Base-by-base conservation (phyloP, 164 flowering plant species). In the grape (Vitis vinifera) region DNA sequence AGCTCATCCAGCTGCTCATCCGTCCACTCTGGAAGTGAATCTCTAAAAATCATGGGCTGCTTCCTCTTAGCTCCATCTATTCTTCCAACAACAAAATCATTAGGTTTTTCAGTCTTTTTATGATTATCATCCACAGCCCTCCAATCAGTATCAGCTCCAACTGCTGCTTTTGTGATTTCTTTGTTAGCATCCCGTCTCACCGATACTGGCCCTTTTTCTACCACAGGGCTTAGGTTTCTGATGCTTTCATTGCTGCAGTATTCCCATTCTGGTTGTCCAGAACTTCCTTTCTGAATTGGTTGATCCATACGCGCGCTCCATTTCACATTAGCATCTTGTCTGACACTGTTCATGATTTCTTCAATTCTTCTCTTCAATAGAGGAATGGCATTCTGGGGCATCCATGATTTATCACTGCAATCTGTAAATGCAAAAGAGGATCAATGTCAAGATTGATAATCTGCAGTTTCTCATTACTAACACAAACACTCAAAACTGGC, bases 1-100 rank as follows among this genome's bases (percentile, higher is more conserved):
- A 92, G 89, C 79, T 84, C 86, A 48, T 77, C 82, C 50, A 92
- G 77, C 76, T 92, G 93, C 72, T 92, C 93, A 63, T 90, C 93
- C 14, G 97, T 92, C 92, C 93, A 92, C 51, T 80, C 64, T 9
- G 90, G 87, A 8, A 82, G 78, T 65, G 86, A 63, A 58, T 71
- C 66, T 69, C 19, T 79, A 3, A 76, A 53, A 23, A 65, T 37
- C 8, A 51, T 23, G 51, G 68, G 78, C 69, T 69, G 83, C 58
- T 9, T 75, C 74, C 67, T 64, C 51, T 62, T 48, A 17, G 23
- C 64, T 66, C 55, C 74, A 44, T 16, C 71, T n/a, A n/a, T 17
- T 51, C 65, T 75, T 30, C 8, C 53, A 37, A n/a, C 62, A 69
- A 76, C 79, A 31, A 57, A 51, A 63, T 63, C 53, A 48, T 58